These are phyloP conservation scores for Cladophialophora chaetospira DNA, from an alignment of 2,329 filamentous ascomycete species.

Conservation along the genomic window DNA sequence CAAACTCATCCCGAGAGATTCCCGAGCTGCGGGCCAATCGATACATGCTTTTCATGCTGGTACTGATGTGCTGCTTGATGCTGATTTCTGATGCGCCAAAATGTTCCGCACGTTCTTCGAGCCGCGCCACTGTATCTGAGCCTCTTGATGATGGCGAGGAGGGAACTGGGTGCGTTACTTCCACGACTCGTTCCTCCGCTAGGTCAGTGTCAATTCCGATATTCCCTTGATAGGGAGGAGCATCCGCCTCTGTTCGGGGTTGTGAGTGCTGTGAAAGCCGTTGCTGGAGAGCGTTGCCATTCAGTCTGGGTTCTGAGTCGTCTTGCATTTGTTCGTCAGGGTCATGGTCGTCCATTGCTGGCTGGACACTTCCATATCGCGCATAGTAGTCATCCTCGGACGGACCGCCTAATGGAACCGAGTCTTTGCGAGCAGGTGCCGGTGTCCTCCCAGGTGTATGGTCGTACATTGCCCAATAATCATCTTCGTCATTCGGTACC, in stretches of 20 bases:
- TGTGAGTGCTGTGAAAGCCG: constrained; percentile 45
- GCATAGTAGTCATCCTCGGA: constrained; percentile 63
- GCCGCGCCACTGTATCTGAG: constrained; percentile 53
- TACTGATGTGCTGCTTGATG: constrained; percentile 65
- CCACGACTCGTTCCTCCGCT: constrained; percentile 34
- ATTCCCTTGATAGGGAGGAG: constrained; percentile 28
- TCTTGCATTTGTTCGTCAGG: constrained; percentile 56
- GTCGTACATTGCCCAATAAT: constrained; percentile 68
- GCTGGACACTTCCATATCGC: constrained; percentile 64
- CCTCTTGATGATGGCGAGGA: constrained; percentile 47
- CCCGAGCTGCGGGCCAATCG: constrained; percentile 61
- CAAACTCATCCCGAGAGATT: constrained; percentile 61
- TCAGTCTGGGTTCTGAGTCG: constrained; percentile 55
- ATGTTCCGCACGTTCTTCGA: constrained; percentile 57
- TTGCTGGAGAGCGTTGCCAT: constrained; percentile 52
- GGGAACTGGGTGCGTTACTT: constrained; percentile 47
- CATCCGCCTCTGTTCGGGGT: constrained; percentile 27
- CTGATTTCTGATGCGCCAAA: constrained; percentile 60
- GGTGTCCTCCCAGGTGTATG: constrained; percentile 57
- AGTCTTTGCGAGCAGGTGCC: constrained; percentile 49
- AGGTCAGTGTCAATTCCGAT: constrained; percentile 8
- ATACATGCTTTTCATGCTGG: constrained; percentile 65
- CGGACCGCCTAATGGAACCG: constrained; percentile 40
- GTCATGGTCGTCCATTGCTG: constrained; percentile 64
- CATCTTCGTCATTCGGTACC: constrained; percentile 58